These are phyloP conservation scores for Aspergillus incahuasiensis DNA, from an alignment of 495 filamentous ascomycete species.

Conservation along the genomic window DNA sequence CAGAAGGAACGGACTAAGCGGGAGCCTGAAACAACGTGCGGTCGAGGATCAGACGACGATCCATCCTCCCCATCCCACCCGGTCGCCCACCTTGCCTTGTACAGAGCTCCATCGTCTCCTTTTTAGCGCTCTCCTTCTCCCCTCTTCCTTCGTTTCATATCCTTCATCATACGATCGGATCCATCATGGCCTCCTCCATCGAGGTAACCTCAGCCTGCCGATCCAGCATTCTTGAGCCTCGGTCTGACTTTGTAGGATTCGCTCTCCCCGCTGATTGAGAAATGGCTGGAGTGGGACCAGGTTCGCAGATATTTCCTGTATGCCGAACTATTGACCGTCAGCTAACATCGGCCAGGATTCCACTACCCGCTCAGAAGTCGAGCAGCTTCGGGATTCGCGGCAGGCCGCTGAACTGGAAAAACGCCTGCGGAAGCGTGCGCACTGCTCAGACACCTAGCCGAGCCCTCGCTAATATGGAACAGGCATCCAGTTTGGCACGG, in stretches of 20 bases:
- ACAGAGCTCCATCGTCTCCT: conserved; percentile 6
- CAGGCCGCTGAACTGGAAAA: conserved; percentile 50
- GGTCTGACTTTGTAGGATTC: conserved; percentile 26
- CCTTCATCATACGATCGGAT: conserved; percentile 14
- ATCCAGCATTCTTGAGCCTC: conserved; percentile 4
- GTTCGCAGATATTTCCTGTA: conserved; percentile 23
- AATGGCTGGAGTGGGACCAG: conserved; percentile 64
- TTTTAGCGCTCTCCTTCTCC: conserved; percentile 3
- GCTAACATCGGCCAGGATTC: conserved; percentile 41
- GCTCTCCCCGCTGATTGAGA: conserved; percentile 33
- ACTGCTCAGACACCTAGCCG: not conserved
- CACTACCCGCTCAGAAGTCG: conserved; percentile 55
- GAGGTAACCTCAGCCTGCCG: conserved; percentile 18
- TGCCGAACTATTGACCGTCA: not conserved
- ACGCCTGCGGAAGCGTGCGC: conserved; percentile 51
- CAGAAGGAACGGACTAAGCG: conserved; percentile 19
- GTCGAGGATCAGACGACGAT: conserved; percentile 6
- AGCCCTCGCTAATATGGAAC: not conserved
- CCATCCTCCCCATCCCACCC: conserved; percentile 4
- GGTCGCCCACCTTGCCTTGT: not conserved
- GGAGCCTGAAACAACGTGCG: conserved; percentile 17
- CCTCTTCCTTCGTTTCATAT: not conserved
- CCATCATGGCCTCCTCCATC: conserved; percentile 18
- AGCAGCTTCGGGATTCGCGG: conserved; percentile 45
- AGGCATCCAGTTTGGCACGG: conserved; percentile 68